Evolutionary conservation across 2,329 filamentous ascomycete species (phyloP).

Genomic region (Trichoderma sp.): DNA sequence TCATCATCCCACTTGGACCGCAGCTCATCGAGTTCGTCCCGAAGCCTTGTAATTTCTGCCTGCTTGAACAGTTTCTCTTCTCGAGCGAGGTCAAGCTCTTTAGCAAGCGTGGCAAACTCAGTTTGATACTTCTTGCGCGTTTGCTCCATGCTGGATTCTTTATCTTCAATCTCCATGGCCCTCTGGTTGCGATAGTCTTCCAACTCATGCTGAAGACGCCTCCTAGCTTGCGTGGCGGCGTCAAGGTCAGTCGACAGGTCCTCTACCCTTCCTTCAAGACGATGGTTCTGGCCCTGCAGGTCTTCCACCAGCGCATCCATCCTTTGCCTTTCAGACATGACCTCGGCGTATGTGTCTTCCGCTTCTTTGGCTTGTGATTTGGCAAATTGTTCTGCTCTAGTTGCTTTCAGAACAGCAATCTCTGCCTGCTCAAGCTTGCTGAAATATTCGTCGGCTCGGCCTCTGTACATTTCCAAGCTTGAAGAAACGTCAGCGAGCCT

Average conservation of each 20-base stretch:
- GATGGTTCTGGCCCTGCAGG: conserved; percentile 83
- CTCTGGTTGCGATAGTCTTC: conserved; percentile 96
- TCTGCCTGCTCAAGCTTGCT: conserved; percentile 96
- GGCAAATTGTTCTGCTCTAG: conserved; percentile 89
- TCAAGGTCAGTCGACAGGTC: conserved; percentile 90
- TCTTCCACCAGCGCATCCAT: conserved; percentile 88
- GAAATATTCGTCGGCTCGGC: conserved; percentile 92
- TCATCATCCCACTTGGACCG: conserved; percentile 98
- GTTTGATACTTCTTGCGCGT: conserved; percentile 96
- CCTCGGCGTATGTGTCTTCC: conserved; percentile 84
- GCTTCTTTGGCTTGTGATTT: conserved; percentile 86
- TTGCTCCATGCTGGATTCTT: conserved; percentile 93
- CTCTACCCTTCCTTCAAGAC: conserved; percentile 86
- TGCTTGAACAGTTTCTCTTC: conserved; percentile 87
- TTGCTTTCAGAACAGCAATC: conserved; percentile 90
- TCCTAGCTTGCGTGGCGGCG: conserved; percentile 83
- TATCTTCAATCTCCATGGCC: conserved; percentile 95
- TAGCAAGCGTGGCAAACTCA: conserved; percentile 84
- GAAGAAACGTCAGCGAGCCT: conserved; percentile 81
- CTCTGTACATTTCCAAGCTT: conserved; percentile 87
- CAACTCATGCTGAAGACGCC: conserved; percentile 91
- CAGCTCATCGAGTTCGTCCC: conserved; percentile 94
- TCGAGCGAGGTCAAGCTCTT: conserved; percentile 89
- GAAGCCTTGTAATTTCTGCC: conserved; percentile 80
- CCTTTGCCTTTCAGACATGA: conserved; percentile 89